A percentile compares a stretch with the other conserved stretches of the same genome.
phyloP scores from a whole-genome alignment of 176 grass and related monocot genomes.

The Oryza punctata region DNA sequence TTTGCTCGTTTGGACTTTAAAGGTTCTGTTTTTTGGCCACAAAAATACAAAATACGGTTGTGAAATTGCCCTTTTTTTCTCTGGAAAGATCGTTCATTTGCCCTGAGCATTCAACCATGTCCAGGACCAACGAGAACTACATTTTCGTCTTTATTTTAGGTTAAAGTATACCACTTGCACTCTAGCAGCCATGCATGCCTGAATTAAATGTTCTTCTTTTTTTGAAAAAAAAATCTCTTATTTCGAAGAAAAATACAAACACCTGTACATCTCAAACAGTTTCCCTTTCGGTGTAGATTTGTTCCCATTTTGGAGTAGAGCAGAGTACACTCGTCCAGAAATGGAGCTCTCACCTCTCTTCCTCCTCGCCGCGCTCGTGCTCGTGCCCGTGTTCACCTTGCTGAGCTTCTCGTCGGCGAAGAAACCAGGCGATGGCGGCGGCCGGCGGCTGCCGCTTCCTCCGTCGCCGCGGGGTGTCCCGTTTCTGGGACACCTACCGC shows the following conservation, averaged over 20 bases:
- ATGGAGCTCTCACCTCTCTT: conserved; percentile 28
- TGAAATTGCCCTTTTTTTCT: background rate
- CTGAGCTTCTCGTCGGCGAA: background rate
- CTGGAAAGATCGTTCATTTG: background rate
- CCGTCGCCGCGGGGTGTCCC: conserved; percentile 44
- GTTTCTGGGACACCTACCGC: conserved; percentile 54
- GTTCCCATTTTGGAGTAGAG: too few species aligned
- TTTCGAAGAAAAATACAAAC: background rate
- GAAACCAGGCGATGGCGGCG: conserved; percentile 10
- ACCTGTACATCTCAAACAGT: background rate
- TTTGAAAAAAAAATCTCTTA: background rate
- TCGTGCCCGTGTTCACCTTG: conserved; percentile 1
- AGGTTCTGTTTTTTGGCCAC: background rate
- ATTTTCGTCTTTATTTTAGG: background rate
- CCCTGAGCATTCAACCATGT: background rate
- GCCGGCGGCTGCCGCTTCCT: background rate
- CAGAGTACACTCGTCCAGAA: background rate
- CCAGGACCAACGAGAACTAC: background rate
- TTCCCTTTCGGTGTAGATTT: background rate
- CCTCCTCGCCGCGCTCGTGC: background rate
- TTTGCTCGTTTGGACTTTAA: background rate
- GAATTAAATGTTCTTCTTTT: background rate
- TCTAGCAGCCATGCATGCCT: background rate
- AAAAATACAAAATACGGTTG: background rate
- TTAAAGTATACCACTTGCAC: too few species aligned